These are phyloP conservation scores for Psidium guajava DNA, from an alignment of 345 rosid species.

Conservation along the genomic window DNA sequence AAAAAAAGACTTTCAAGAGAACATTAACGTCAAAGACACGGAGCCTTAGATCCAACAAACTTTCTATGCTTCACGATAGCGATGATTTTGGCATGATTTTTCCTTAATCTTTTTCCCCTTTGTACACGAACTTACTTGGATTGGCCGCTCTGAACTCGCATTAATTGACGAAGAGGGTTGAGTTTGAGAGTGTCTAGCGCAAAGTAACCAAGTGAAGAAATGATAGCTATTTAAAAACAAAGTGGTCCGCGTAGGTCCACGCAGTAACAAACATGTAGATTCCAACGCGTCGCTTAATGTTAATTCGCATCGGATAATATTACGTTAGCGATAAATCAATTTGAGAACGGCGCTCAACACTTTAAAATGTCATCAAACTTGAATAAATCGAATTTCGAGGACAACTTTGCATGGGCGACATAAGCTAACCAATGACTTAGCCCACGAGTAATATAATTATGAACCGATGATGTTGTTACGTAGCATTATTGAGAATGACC, in stretches of 20 bases:
- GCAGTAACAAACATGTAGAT: not conserved
- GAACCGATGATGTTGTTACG: not conserved
- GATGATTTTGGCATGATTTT: not conserved
- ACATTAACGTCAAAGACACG: no score
- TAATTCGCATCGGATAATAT: no score
- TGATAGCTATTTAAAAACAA: not conserved
- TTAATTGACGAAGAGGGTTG: not conserved
- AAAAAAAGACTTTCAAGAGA: no score
- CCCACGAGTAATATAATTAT: not conserved
- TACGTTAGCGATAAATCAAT: not conserved
- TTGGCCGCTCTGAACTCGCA: not conserved
- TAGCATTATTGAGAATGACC: not conserved
- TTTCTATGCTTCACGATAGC: fast-evolving
- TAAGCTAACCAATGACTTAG: not conserved
- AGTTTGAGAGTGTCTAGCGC: not conserved
- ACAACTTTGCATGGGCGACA: not conserved
- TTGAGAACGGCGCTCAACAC: not conserved
- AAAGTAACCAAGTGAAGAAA: not conserved
- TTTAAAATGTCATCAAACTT: not conserved
- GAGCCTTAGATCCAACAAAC: not conserved
- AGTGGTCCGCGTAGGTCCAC: not conserved
- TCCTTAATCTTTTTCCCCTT: not conserved
- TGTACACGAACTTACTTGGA: not conserved
- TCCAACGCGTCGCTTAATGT: not conserved
- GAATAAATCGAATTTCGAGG: not conserved